Percentiles rank a stretch among this genome's conserved stretches.
phyloP scores from a whole-genome alignment of 2,329 filamentous ascomycete genomes.

The Penicillium vulpinum region DNA sequence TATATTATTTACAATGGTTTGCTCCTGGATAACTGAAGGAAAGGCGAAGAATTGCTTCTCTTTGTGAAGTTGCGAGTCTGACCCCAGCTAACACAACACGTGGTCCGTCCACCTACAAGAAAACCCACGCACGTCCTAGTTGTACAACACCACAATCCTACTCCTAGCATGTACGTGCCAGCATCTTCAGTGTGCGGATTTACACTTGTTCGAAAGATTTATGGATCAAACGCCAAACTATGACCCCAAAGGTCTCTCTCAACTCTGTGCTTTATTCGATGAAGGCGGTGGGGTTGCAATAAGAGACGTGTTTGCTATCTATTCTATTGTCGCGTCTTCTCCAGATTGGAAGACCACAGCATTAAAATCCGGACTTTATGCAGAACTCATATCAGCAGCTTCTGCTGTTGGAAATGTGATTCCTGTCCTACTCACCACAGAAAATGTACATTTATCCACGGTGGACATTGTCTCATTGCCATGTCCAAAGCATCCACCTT shows the following conservation, averaged over 20 bases:
- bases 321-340: constrained; percentile 9
- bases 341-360: not conserved
- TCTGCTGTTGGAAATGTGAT: not conserved
- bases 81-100: not conserved
- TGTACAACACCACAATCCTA: not conserved
- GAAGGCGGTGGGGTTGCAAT: constrained; percentile 8
- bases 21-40: too few species aligned
- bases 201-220: not conserved
- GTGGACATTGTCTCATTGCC: not conserved
- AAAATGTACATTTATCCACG: not conserved
- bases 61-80: too few species aligned
- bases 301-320: constrained; percentile 8
- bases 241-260: not conserved
- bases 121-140: not conserved
- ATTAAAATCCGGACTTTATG: not conserved
- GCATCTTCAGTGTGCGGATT: not conserved
- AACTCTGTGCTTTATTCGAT: constrained; percentile 7
- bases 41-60: too few species aligned
- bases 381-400: not conserved
- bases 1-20: not conserved
- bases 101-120: not conserved
- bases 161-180: not conserved
- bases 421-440: not conserved
- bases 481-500: not conserved
- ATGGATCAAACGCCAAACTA: not conserved